These are phyloP conservation scores for Eucalyptus pauciflora DNA, from an alignment of 345 rosid genomes.

Conservation along the genomic window DNA sequence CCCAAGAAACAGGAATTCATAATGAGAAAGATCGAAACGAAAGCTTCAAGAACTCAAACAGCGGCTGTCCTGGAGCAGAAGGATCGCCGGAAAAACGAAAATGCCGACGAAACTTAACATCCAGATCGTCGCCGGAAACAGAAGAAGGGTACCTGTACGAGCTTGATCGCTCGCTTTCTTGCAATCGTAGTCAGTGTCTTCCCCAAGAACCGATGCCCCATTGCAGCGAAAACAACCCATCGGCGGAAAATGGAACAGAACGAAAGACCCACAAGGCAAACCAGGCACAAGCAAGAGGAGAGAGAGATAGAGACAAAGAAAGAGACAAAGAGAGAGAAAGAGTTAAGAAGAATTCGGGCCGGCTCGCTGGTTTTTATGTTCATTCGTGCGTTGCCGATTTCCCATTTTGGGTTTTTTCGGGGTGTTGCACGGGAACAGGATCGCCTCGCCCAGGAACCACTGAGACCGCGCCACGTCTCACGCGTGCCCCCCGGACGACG, in stretches of 20 bases:
- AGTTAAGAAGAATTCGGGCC: background rate
- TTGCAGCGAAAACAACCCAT: conserved; percentile 6
- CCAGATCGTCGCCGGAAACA: background rate
- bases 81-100: background rate
- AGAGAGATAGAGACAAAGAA: background rate
- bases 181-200: background rate
- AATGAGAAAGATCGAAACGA: background rate
- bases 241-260: background rate
- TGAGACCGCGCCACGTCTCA: background rate
- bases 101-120: background rate
- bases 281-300: background rate
- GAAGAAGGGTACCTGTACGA: background rate
- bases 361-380: background rate
- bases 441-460: background rate
- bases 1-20: background rate
- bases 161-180: background rate
- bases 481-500: background rate
- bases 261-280: background rate
- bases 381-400: background rate
- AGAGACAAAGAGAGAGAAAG: background rate
- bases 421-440: background rate
- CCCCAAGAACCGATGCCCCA: background rate
- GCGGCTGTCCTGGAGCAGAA: background rate
- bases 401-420: background rate
- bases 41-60: background rate